Conservation (phyloP, 2,329 filamentous ascomycete species). For the Pestalotiopsis sp. region DNA sequence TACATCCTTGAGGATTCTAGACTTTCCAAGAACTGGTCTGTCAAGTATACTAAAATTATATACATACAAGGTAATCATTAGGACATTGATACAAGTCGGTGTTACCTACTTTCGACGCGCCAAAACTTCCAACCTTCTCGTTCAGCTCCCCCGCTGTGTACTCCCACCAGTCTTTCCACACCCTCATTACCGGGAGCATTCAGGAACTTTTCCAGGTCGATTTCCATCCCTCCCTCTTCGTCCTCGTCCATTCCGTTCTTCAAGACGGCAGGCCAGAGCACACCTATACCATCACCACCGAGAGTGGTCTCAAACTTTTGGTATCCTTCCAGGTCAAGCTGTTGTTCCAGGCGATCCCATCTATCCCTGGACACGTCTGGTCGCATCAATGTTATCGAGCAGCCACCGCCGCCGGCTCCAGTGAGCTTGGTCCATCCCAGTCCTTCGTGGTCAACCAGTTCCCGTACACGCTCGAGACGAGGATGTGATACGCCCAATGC, state of each 20-base stretch:
- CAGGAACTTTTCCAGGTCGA: constrained; percentile 82
- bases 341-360: constrained; percentile 64
- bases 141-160: constrained; percentile 68
- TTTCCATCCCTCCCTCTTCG: constrained; percentile 83
- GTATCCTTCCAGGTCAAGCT: constrained; percentile 74
- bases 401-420: constrained; percentile 92
- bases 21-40: neutral
- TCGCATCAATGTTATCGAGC: constrained; percentile 87
- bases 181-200: constrained; percentile 82
- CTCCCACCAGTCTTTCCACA: constrained; percentile 85
- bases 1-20: neutral
- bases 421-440: constrained; percentile 98
- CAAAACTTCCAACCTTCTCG: constrained; percentile 87
- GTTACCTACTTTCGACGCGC: constrained; percentile 58
- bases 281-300: constrained; percentile 90
- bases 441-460: constrained; percentile 84
- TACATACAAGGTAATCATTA: neutral
- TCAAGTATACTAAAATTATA: neutral
- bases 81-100: neutral
- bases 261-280: constrained; percentile 89
- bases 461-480: constrained; percentile 85
- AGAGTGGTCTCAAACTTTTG: constrained; percentile 86
- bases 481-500: constrained; percentile 94
- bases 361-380: constrained; percentile 61
- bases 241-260: constrained; percentile 83